Evolutionary conservation across 768 basidiomycete genomes (phyloP), one percentile per base, ranked within the genome.

Genomic region (Mycena amicta): DNA sequence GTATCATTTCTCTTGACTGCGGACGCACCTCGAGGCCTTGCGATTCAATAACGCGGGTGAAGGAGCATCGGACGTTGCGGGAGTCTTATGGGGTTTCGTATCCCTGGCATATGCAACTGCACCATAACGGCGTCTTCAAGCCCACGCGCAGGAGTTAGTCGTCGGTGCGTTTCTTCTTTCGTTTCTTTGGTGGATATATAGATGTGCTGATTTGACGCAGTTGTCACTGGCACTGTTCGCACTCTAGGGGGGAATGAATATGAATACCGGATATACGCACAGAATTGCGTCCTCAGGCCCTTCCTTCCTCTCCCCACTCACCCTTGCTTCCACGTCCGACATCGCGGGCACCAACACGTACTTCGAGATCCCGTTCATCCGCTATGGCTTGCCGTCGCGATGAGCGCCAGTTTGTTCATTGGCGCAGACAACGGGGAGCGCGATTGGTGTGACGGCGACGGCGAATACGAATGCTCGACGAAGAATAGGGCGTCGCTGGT

Each of bases 21-120:
- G n/a, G n/a, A n/a, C n/a, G n/a, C n/a, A n/a, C n/a, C n/a, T n/a
- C n/a, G n/a, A n/a, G n/a, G n/a, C n/a, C n/a, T n/a, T n/a, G n/a
- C n/a, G n/a, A 0, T 94, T 95, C 66, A 83, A 85, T 3, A 67
- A 71, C 16, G 80, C 80, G 5, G 85, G 86, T 15, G 92, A 93
- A 23, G 93, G 93, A 8, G 83, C 89, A 16, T 81, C 60, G 89
- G 88, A 2, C 80, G 87, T 2, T 89, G 92, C 67, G 83, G 90
- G 39, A 65, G 75, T 1, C 74, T 65, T 56, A 67, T 75, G 41
- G 80, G 78, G 78, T 80, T 77, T 57, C 80, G 75, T 58, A 56
- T 62, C 5, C 26, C 47, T 4, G 43, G 43, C 43, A 68, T 67
- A 4, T 83, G 83, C 61, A 74, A 81, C 56, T 80, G 83, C 41